A percentile compares a stretch with the other conserved stretches of the same genome.
Evolutionary conservation across 148 eudicot genomes (phyloP).

Genomic region (Rhododendron williamsianum): DNA sequence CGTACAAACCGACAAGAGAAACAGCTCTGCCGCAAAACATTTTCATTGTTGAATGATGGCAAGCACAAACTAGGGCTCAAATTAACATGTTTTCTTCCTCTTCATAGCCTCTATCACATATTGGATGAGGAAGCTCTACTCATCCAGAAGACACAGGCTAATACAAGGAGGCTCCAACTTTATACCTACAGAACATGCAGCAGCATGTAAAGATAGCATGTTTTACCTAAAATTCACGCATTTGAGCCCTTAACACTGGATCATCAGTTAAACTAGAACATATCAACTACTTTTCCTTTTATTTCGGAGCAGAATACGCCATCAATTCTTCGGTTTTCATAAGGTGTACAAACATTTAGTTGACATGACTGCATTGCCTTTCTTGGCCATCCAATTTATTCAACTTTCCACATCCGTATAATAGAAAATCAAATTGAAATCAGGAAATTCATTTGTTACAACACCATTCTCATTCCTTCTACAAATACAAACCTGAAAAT

Average conservation of each 20-base stretch:
- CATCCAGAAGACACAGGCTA: neutral
- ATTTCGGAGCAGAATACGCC: neutral
- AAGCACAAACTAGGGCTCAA: neutral
- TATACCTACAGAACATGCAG: neutral
- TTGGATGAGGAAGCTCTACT: neutral
- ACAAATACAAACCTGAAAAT: constrained; percentile 1
- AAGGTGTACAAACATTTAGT: neutral
- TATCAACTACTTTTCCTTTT: neutral
- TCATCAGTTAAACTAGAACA: neutral
- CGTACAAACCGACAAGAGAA: neutral
- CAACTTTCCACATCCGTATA: neutral
- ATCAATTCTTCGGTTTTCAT: neutral
- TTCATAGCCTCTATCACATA: neutral
- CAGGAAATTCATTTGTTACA: neutral
- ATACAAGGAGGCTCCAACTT: neutral
- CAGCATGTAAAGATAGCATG: neutral
- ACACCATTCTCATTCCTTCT: neutral
- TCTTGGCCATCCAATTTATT: neutral
- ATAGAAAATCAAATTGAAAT: neutral
- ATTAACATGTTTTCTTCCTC: neutral
- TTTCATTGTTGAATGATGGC: neutral
- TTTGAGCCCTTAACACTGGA: neutral
- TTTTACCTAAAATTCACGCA: neutral
- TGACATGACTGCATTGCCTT: neutral
- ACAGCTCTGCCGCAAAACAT: neutral